Conservation (phyloP, 768 basidiomycete species). For the Crepidotus variabilis region DNA sequence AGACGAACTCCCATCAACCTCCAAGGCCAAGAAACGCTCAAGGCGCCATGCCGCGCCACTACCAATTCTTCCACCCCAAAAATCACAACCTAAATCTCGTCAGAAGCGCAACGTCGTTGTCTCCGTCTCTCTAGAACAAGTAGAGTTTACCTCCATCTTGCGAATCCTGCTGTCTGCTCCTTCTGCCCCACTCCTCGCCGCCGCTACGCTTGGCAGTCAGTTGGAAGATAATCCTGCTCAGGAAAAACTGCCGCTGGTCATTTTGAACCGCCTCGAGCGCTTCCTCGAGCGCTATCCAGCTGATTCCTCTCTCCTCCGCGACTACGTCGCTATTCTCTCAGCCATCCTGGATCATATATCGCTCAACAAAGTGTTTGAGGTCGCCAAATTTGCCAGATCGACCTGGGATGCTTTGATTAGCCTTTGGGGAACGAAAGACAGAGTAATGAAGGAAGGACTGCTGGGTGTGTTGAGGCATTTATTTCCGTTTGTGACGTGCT, state of each 20-base stretch:
- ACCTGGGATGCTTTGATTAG: slow-evolving; percentile 63
- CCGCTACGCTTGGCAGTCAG: slow-evolving; percentile 15
- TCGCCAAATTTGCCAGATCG: slow-evolving; percentile 55
- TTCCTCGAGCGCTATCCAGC: slow-evolving; percentile 65
- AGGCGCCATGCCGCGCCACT: slow-evolving; percentile 19
- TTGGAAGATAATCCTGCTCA: slow-evolving; percentile 4
- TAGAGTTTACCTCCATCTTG: slow-evolving; percentile 68
- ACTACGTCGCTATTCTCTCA: slow-evolving; percentile 68
- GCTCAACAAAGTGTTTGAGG: slow-evolving; percentile 62
- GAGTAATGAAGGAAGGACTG: slow-evolving; percentile 72
- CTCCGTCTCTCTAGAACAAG: slow-evolving; percentile 52
- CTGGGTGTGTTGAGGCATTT: slow-evolving; percentile 69
- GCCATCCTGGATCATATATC: slow-evolving; percentile 72
- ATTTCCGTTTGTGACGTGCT: slow-evolving; percentile 58
- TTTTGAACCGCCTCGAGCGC: slow-evolving; percentile 46
- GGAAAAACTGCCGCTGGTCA: slow-evolving; percentile 29
- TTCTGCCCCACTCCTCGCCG: slow-evolving; percentile 52
- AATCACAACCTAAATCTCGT: slow-evolving; percentile 17
- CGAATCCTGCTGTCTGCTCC: slow-evolving; percentile 55
- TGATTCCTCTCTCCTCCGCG: slow-evolving; percentile 77
- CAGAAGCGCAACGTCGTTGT: slow-evolving; percentile 18
- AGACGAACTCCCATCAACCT: slow-evolving; percentile 19
- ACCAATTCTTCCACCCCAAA: slow-evolving; percentile 19
- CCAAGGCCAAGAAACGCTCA: slow-evolving; percentile 35
- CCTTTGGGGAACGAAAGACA: slow-evolving; percentile 80